Conservation (phyloP, 2,329 filamentous ascomycete genomes). For the Beauveria caledonica region DNA sequence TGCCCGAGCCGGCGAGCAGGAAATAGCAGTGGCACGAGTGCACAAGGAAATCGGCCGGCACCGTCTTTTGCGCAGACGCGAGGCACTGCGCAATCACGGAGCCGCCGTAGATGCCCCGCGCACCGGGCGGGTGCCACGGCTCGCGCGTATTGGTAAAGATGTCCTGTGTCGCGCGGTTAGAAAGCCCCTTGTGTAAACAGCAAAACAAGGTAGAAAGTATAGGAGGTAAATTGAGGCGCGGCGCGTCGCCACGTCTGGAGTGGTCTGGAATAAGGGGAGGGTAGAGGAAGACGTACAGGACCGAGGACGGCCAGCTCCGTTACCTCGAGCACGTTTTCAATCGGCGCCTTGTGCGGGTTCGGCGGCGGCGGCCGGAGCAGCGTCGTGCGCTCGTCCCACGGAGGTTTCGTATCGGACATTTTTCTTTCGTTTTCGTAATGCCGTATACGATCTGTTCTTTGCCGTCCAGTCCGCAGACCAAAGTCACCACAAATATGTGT, state of each 20-base stretch:
- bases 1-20: conserved; percentile 76
- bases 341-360: conserved; percentile 64
- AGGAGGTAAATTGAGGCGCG: too few species aligned
- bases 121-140: conserved; percentile 85
- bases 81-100: conserved; percentile 89
- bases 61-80: conserved; percentile 78
- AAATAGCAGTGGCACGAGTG: conserved; percentile 99
- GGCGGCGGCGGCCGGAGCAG: conserved; percentile 61
- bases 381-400: conserved; percentile 26
- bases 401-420: conserved; percentile 7
- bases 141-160: conserved; percentile 92
- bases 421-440: neutral
- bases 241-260: too few species aligned
- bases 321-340: conserved; percentile 82
- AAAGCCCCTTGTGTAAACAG: too few species aligned
- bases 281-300: conserved; percentile 45
- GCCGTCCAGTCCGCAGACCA: too few species aligned
- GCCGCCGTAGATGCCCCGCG: conserved; percentile 88
- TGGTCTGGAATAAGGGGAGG: neutral
- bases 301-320: conserved; percentile 70
- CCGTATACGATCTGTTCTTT: neutral
- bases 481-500: too few species aligned
- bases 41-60: conserved; percentile 69
- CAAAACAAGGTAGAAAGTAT: neutral
- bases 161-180: conserved; percentile 44